Conservation (phyloP, 202 grass and related monocot species). For the Zoysia matrella region DNA sequence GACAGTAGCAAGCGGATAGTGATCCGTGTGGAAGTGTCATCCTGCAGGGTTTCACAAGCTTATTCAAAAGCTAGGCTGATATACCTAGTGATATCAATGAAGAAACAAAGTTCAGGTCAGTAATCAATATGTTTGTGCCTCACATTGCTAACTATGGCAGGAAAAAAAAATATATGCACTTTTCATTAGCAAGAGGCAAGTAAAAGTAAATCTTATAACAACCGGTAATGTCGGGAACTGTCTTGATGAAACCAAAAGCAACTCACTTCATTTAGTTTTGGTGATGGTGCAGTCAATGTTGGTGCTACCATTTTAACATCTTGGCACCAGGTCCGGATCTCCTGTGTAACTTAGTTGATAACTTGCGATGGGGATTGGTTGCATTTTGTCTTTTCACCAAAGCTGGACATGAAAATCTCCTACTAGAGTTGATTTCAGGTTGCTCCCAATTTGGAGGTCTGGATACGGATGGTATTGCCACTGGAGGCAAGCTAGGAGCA, state of each 20-base stretch:
- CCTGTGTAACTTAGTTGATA: constrained; percentile 10
- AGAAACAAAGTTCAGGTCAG: constrained; percentile 24
- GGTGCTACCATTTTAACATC: constrained; percentile 18
- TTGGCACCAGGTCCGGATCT: background rate
- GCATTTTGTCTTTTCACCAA: constrained; percentile 25
- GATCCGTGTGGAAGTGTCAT: background rate
- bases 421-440: background rate
- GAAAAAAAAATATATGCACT: background rate
- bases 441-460: constrained; percentile 31
- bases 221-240: constrained; percentile 1
- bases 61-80: background rate
- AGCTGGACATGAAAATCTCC: constrained; percentile 35
- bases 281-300: constrained; percentile 14
- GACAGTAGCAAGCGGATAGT: background rate
- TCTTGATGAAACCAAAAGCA: constrained; percentile 14
- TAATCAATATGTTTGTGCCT: constrained; percentile 6
- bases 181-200: constrained; percentile 8
- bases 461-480: constrained; percentile 2
- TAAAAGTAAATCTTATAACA: constrained; percentile 8
- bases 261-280: constrained; percentile 26
- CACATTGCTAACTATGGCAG: background rate
- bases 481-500: constrained; percentile 49
- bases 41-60: background rate
- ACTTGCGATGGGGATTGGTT: constrained; percentile 32
- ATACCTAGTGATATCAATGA: constrained; percentile 35